These are phyloP conservation scores for Nakaseomyces kungkrabaensis DNA, from an alignment of 1,139 yeast species.

Conservation along the genomic window DNA sequence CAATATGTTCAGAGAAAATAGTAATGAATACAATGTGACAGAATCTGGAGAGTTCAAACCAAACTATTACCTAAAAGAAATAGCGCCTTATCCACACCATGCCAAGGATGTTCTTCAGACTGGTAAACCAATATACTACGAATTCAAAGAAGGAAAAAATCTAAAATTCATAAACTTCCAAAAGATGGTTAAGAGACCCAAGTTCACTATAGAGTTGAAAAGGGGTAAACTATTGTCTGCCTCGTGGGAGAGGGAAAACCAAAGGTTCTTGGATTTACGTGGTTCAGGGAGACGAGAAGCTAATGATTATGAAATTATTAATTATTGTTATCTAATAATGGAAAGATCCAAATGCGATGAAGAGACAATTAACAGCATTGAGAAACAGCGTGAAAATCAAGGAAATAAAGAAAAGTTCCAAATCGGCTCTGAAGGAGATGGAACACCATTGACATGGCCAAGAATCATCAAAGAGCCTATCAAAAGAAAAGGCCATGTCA, in stretches of 20 bases:
- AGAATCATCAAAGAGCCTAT: slow-evolving; percentile 64
- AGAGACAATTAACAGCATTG: slow-evolving; percentile 24
- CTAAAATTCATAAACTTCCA: slow-evolving; percentile 69
- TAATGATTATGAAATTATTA: slow-evolving; percentile 61
- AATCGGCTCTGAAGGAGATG: slow-evolving; percentile 15
- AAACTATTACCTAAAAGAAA: slow-evolving; percentile 47
- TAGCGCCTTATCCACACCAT: slow-evolving; percentile 93
- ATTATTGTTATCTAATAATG: slow-evolving; percentile 66
- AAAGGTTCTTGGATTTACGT: slow-evolving; percentile 33
- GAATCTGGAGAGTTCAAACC: slow-evolving; percentile 20
- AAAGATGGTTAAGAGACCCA: slow-evolving; percentile 68
- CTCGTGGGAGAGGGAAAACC: slow-evolving; percentile 55
- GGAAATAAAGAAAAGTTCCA: slow-evolving; percentile 5
- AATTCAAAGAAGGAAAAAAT: slow-evolving; percentile 50
- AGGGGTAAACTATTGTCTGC: slow-evolving; percentile 69
- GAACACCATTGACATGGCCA: slow-evolving; percentile 48
- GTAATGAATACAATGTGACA: not conserved
- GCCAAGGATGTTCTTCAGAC: slow-evolving; percentile 77
- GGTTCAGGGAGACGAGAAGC: slow-evolving; percentile 76
- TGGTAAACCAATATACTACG: slow-evolving; percentile 59
- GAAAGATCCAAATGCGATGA: slow-evolving; percentile 41
- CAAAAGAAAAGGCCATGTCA: slow-evolving; percentile 76
- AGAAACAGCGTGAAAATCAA: slow-evolving; percentile 18
- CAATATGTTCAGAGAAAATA: slow-evolving; percentile 12
- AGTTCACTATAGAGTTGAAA: slow-evolving; percentile 67